A percentile compares a stretch with the other conserved stretches of the same genome.
Conservation (phyloP, 1,284 basidiomycete genomes). For the Pseudozyma sp. region DNA sequence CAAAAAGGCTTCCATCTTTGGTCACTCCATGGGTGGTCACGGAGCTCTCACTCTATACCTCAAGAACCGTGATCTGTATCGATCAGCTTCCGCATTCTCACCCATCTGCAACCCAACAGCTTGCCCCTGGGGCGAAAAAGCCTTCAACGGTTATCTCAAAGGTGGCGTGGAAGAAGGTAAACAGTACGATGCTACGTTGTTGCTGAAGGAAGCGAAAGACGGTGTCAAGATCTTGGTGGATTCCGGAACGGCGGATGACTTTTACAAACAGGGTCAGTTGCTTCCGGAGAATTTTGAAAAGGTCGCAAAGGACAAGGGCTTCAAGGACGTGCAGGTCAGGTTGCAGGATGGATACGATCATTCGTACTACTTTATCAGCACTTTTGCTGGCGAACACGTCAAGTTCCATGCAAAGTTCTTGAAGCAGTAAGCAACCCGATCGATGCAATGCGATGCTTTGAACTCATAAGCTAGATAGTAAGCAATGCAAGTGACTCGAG, state of each 20-base stretch:
- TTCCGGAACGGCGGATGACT: constrained; percentile 82
- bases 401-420: constrained; percentile 65
- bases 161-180: constrained; percentile 80
- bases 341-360: constrained; percentile 93
- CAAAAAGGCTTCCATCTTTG: constrained; percentile 53
- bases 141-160: constrained; percentile 85
- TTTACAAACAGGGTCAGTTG: constrained; percentile 85
- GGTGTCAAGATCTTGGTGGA: constrained; percentile 66
- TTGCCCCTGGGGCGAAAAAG: constrained; percentile 91
- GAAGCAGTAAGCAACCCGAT: constrained; percentile 11
- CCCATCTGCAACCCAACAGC: constrained; percentile 89
- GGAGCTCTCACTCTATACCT: constrained; percentile 94
- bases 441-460: no score
- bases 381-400: constrained; percentile 72
- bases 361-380: constrained; percentile 74
- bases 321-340: constrained; percentile 81
- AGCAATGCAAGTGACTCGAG: no score
- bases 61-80: constrained; percentile 76
- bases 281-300: constrained; percentile 87
- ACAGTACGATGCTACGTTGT: constrained; percentile 85
- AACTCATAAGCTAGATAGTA: no score
- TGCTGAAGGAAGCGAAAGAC: constrained; percentile 77
- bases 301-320: constrained; percentile 79
- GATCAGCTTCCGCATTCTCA: constrained; percentile 91
- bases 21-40: constrained; percentile 87